Base-by-base conservation (phyloP, 805 yeast species). In the Yueomyces sp. region DNA sequence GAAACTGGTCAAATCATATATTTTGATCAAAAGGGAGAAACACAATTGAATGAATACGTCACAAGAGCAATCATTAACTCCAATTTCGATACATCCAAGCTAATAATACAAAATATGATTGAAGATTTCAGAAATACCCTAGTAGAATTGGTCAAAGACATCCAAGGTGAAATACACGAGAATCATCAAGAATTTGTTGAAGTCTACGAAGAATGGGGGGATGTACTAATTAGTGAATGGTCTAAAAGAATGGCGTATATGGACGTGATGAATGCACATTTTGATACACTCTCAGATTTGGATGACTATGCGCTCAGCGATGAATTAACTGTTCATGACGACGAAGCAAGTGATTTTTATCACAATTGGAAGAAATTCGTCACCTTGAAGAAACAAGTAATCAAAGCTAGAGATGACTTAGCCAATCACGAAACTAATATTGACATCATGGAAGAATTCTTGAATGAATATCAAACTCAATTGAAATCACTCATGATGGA, bases 161-260 rank as follows among this genome's bases (percentile, higher is more conserved):
- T 67, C 28, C 64, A 70, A 38, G 52, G 59, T 3, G 60, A 58
- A 5, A 62, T 67, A 8, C 63, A 67, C 30, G 53, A 55, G 2
- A 59, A 67, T 33, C 69, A 74, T 53, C 56, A 63, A 26, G 57
- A 64, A 26, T 70, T 79, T 36, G 68, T 81, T 43, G 88, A 83
- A 49, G 70, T 79, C 0, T 72, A 79, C 55, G 88, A 82, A 57
- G 82, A 82, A 47, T 83, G 82, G 67, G 78, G 81, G 4, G 87
- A 81, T 44, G 72, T 76, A 5, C 69, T 83, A 30, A 69, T 81
- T 44, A 70, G 65, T 50, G 85, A 81, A 50, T 81, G 79, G 63
- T 73, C 82, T 5, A 72, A 73, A 42, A 72, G 76, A 45, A 69
- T 82, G 54, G 71, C 78, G 42, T 63, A 65, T 26, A 52, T 55